Base-by-base conservation (phyloP, 352 stramenopile species). In the Globisporangium cystogenes region DNA sequence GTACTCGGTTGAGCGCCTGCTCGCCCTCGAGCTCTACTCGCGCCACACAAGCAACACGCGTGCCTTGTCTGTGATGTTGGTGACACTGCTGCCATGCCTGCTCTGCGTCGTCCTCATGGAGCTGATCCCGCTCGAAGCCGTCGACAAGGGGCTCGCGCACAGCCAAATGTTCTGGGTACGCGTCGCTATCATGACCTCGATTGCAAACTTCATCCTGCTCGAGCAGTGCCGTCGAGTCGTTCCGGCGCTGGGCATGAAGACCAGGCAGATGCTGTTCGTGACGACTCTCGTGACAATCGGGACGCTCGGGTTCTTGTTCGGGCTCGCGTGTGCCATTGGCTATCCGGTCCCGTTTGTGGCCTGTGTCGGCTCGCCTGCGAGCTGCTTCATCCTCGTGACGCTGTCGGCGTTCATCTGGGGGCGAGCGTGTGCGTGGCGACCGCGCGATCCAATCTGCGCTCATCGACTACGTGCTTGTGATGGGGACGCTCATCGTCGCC, bases 1-100 rank as follows among this genome's bases (percentile, higher is more conserved):
- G 37, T 42, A 23, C 37, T 42, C 37, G 15, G 33, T 20, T 33
- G 53, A 59, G 53, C 43, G 53, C 18, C 39, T 53, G 33, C 23
- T 33, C 18, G 21, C 20, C 8, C 23, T 59, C 21, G 31, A 40
- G 42, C 7, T 27, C 23, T 59, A 53, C 24, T 11, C 10, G 14
- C 10, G 18, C 10, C n/a, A 6, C 33, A 46, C 42, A 7, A 40
- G 31, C 21, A 10, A 31, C 1, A 4, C 23, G 15, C 49, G 27
- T 24, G 49, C 18, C 7, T 3, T 47, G 14, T 6, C 35, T 10
- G 24, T 16, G 12, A 43, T 55, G 21, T 11, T 29, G 10, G 16
- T 27, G 7, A 37, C 49, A 10, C 49, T 23, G 21, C 40, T 55
- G 0, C 49, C 12, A 11, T 18, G 36, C 21, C 40, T 55, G 0